phyloP scores from a whole-genome alignment of 1,284 basidiomycete genomes.

The Pterula multifida region DNA sequence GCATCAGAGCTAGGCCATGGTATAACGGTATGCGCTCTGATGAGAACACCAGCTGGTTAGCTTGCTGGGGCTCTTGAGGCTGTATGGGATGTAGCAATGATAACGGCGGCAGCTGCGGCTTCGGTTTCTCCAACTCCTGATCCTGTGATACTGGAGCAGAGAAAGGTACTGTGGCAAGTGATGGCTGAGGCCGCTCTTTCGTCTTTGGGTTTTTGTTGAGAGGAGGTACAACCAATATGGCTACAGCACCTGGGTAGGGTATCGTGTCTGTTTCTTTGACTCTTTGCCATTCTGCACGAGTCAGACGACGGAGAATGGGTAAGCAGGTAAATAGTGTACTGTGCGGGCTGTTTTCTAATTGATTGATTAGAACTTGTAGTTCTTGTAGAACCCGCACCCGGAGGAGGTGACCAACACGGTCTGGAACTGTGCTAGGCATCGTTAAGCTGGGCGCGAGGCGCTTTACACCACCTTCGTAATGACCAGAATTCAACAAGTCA shows the following conservation, averaged over 20 bases:
- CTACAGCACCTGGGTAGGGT: constrained; percentile 40
- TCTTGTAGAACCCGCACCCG: constrained; percentile 66
- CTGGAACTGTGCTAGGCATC: constrained; percentile 19
- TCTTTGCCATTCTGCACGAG: constrained; percentile 41
- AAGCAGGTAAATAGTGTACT: too few species aligned
- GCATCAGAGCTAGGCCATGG: constrained; percentile 52
- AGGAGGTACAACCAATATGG: constrained; percentile 60
- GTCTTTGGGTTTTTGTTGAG: constrained; percentile 42
- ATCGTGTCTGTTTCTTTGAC: constrained; percentile 36
- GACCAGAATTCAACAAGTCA: constrained; percentile 6
- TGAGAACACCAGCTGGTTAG: constrained; percentile 23
- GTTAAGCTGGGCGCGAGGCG: constrained; percentile 16
- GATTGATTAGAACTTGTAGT: constrained; percentile 40
- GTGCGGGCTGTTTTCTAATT: too few species aligned
- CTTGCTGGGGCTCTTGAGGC: constrained; percentile 7
- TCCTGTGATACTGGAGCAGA: constrained; percentile 14
- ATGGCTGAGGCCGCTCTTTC: constrained; percentile 28
- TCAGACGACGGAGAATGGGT: constrained; percentile 52
- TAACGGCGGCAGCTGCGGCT: constrained; percentile 22
- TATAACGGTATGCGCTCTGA: constrained; percentile 47
- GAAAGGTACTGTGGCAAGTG: constrained; percentile 28
- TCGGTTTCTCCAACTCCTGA: constrained; percentile 8
- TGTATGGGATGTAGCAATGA: constrained; percentile 20
- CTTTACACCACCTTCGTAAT: constrained; percentile 18
- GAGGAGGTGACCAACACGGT: constrained; percentile 50